A percentile compares a stretch with the other conserved stretches of the same genome.
These are phyloP conservation scores for Ampelocalamus luodianensis DNA, from an alignment of 176 grass and related monocot species.

Conservation along the genomic window DNA sequence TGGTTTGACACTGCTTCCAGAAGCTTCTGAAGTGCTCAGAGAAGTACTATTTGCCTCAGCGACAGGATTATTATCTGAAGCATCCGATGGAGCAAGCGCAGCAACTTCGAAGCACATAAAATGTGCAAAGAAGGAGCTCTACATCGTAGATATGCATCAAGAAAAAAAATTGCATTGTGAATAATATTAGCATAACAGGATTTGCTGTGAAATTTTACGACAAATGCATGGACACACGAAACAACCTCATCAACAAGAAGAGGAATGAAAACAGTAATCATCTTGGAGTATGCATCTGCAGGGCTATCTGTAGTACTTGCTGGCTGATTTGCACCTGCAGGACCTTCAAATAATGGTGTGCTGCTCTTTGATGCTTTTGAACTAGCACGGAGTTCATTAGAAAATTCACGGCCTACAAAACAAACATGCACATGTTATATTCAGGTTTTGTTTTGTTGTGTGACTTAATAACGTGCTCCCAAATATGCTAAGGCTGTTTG, in stretches of 20 bases:
- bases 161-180: neutral
- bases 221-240: constrained; percentile 15
- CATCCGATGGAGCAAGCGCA: constrained; percentile 48
- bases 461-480: neutral
- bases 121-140: constrained; percentile 96
- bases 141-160: constrained; percentile 34
- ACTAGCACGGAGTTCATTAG: constrained; percentile 80
- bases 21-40: constrained; percentile 36
- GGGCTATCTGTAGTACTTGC: constrained; percentile 65
- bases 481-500: neutral
- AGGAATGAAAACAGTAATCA: constrained; percentile 90
- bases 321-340: constrained; percentile 54
- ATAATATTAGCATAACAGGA: neutral
- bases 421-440: constrained; percentile 25
- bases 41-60: constrained; percentile 41
- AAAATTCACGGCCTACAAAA: constrained; percentile 79
- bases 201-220: constrained; percentile 31
- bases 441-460: neutral
- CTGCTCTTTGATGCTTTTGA: constrained; percentile 74
- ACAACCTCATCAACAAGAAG: constrained; percentile 91
- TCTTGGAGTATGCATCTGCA: constrained; percentile 83
- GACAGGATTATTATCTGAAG: constrained; percentile 35
- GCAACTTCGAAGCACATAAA: constrained; percentile 97
- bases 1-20: constrained; percentile 48
- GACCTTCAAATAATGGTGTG: constrained; percentile 73